Base-by-base conservation (phyloP, 768 basidiomycete genomes). In the Tylopilus balloui region DNA sequence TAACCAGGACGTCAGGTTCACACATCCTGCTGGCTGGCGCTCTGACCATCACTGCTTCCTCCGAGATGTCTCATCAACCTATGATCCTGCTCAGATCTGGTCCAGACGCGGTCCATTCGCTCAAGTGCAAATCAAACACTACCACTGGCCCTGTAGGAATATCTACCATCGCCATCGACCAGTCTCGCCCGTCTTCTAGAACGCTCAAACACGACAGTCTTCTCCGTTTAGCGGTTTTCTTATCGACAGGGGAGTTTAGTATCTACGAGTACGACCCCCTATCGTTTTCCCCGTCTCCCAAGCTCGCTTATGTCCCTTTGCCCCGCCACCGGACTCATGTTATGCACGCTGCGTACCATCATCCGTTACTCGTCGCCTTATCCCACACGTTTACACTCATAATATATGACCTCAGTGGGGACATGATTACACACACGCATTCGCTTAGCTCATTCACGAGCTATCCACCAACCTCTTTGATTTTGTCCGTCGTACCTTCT, bases 381-480 rank as follows among this genome's bases (percentile, higher is more conserved):
- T 84, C 88, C 21, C 69, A 76, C 54, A 66, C 74, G 29, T 90
- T 91, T 62, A 74, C 73, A 12, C 75, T 92, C 19, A 81, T 81
- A 38, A 65, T 90, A n/a, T 92, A 85, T 63, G 82, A 88, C 61
- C 63, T 90, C 36, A 79, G 79, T 13, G 71, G 69, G 23, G 73
- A 77, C 53, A 68, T 60, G 9, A 72, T 81, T 41, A 69, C 64
- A 10, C 82, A 77, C 55, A 78, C 74, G 1, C 86, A 90, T 65
- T 84, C 84, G 1, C 70, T 91, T 15, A 78, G 76, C 27, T 86
- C 88, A 1, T 90, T 86, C 66, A 84, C 86, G 9, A 88, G 86
- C 3, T 84, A 83, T 63, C 86, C 86, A 1, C 89, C 90, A 2
- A 79, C 81, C 4, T 90, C 88, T 4, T 68, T 92, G n/a, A 79